These are phyloP conservation scores for Oryza coarctata DNA, from an alignment of 176 grass and related monocot genomes.

Conservation along the genomic window DNA sequence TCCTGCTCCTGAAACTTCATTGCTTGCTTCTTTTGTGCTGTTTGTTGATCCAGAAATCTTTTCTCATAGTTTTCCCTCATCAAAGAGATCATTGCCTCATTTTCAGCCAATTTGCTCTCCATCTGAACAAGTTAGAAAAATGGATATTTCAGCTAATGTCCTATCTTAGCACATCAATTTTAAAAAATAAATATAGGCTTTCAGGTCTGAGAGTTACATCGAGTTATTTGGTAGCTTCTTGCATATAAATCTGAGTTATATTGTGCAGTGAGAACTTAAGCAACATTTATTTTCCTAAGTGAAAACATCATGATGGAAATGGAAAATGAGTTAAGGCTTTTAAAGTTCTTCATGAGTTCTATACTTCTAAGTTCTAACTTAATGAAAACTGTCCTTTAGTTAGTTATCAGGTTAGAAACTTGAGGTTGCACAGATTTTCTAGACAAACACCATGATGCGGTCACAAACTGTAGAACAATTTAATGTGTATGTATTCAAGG, in stretches of 20 bases:
- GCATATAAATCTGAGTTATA: background rate
- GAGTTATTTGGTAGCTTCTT: conserved; percentile 25
- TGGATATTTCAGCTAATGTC: conserved; percentile 26
- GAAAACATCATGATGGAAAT: background rate
- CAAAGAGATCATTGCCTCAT: conserved; percentile 63
- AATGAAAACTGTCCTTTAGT: background rate
- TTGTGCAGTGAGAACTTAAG: background rate
- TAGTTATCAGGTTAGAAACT: conserved; percentile 2
- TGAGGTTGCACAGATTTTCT: background rate
- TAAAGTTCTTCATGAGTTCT: conserved; percentile 9
- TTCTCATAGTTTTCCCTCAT: conserved; percentile 75
- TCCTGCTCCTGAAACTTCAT: conserved; percentile 70
- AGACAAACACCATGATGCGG: background rate
- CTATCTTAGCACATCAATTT: background rate
- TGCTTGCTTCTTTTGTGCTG: conserved; percentile 58
- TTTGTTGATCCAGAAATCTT: conserved; percentile 59
- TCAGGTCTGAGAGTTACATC: conserved; percentile 5
- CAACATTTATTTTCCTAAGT: background rate
- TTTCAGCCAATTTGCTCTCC: conserved; percentile 68
- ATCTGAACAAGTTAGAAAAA: conserved; percentile 55
- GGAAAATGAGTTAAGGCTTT: background rate
- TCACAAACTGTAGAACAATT: background rate
- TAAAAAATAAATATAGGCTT: conserved; percentile 25
- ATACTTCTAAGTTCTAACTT: background rate
- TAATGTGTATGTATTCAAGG: background rate